Evolutionary conservation across 768 basidiomycete species (phyloP).

Genomic region (Podaxis rugospora): DNA sequence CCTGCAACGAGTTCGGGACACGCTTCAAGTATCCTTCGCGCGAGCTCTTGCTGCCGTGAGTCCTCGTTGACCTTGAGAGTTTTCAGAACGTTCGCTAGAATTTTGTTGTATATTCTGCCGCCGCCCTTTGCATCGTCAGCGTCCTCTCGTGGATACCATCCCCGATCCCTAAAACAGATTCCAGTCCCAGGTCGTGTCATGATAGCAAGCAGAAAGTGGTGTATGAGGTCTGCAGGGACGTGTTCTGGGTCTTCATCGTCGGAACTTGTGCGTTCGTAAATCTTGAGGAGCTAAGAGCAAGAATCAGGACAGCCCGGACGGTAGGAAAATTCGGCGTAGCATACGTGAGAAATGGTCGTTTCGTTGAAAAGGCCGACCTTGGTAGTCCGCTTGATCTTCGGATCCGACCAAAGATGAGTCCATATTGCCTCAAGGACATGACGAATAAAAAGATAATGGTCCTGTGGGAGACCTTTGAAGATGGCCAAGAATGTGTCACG

Average conservation of each 20-base stretch:
- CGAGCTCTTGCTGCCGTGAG: constrained; percentile 77
- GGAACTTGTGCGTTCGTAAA: constrained; percentile 59
- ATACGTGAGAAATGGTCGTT: constrained; percentile 56
- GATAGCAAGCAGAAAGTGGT: constrained; percentile 84
- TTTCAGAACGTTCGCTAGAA: constrained; percentile 71
- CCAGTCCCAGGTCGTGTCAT: constrained; percentile 80
- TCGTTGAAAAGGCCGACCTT: constrained; percentile 76
- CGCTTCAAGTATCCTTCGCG: constrained; percentile 69
- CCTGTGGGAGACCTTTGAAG: constrained; percentile 71
- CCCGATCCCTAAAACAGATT: constrained; percentile 82
- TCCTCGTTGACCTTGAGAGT: constrained; percentile 87
- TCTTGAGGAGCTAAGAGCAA: constrained; percentile 53
- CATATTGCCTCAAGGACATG: constrained; percentile 70
- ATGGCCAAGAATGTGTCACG: constrained; percentile 58
- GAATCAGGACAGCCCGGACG: neutral
- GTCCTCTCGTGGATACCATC: constrained; percentile 82
- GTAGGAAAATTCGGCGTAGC: neutral
- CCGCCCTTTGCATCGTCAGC: constrained; percentile 36
- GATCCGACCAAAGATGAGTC: constrained; percentile 74
- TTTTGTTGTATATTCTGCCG: constrained; percentile 73
- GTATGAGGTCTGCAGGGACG: constrained; percentile 72
- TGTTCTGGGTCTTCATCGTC: constrained; percentile 48
- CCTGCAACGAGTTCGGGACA: constrained; percentile 86
- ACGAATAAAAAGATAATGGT: constrained; percentile 58
- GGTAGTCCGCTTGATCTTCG: constrained; percentile 62